phyloP scores from a whole-genome alignment of 1,284 basidiomycete species.

The Somion occarium region DNA sequence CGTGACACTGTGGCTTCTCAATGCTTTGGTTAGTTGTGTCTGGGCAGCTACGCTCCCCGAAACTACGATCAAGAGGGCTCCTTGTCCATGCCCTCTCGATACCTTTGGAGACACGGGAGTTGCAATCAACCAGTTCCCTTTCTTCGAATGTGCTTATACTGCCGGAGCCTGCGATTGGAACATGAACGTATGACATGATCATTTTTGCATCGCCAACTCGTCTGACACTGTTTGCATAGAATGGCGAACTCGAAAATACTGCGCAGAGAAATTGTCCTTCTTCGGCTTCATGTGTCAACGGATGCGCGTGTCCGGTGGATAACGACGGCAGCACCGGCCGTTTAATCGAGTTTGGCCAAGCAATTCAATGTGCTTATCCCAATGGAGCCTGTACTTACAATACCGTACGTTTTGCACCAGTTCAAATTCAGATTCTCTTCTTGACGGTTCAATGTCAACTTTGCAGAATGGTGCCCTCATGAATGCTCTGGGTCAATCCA shows the following conservation, averaged over 20 bases:
- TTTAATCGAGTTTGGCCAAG: conserved; percentile 1
- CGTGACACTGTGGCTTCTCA: too few species aligned
- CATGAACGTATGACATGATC: background rate
- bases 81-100: conserved; percentile 4
- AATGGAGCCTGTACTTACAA: conserved; percentile 8
- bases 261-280: conserved; percentile 5
- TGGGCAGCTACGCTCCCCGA: too few species aligned
- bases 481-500: conserved; percentile 8
- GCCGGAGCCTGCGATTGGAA: conserved; percentile 7
- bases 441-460: background rate
- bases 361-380: conserved; percentile 7
- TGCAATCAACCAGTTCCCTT: conserved; percentile 6
- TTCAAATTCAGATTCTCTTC: background rate
- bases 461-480: conserved; percentile 2
- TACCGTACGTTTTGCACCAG: background rate
- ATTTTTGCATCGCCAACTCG: background rate
- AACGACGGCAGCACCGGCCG: background rate
- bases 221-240: background rate
- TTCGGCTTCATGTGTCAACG: background rate
- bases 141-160: conserved; percentile 5
- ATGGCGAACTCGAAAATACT: conserved; percentile 6
- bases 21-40: too few species aligned
- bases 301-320: conserved; percentile 5
- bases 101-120: conserved; percentile 5
- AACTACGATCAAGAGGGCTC: conserved; percentile 2